Evolutionary conservation across 2,329 filamentous ascomycete genomes (phyloP), one percentile per base, ranked within the genome.

Genomic region (Emericellopsis atlantica): DNA sequence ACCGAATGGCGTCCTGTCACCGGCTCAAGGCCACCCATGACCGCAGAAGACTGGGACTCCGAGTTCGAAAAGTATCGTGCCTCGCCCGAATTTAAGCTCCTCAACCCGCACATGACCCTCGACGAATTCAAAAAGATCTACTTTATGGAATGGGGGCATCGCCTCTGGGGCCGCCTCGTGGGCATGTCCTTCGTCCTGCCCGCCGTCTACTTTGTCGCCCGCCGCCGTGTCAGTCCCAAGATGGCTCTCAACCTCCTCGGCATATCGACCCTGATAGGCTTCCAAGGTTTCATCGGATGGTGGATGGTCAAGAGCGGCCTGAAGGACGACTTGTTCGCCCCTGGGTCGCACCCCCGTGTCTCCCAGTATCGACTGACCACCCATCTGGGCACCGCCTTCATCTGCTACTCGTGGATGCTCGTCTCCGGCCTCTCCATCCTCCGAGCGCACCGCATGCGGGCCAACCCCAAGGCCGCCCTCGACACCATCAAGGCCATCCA

Each of bases 291-390:
- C 54, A 81, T 98, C 48, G 92, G 92, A 41, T 98, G 92, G 92
- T 98, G 92, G 88, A 98, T 98, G 92, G 92, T 98, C 51, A 93
- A 93, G 63, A 93, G 85, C 10, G 92, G 92, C 2, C 70, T 98
- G 46, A 93, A 90, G 59, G 92, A 96, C 57, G 92, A 98, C 59
- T 74, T 98, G 23, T 95, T 98, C 56, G 85, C 85, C 16, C 83
- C 86, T 3, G 92, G 89, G 11, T 84, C 81, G 43, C 87, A 95
- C 59, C 92, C 92, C 1, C 79, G 92, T 44, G 92, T 98, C 39
- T 90, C 82, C 46, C 92, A 98, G 64, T 98, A 98, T 65, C 79
- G 92, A 40, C 73, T 98, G 42, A 83, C 90, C 4, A 77, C 89
- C 8, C 92, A 98, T 60, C 72, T 98, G 10, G 87, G 82, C 29